These are phyloP conservation scores for Lecanicillium sp. DNA, from an alignment of 2,329 filamentous ascomycete genomes.

Conservation along the genomic window DNA sequence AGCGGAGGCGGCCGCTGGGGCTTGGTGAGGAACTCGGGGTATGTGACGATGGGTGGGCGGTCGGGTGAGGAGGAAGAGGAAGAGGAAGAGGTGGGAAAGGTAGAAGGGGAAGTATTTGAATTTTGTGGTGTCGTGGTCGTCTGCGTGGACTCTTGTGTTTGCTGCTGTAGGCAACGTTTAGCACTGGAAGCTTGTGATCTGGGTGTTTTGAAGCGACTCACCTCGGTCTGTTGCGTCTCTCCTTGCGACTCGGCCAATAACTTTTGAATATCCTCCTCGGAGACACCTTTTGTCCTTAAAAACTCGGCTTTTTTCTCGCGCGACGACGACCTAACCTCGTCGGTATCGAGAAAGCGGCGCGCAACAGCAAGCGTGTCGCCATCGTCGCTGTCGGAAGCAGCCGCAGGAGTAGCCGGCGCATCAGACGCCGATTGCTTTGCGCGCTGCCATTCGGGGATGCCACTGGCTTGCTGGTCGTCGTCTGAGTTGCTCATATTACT, in stretches of 20 bases:
- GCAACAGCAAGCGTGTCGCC: constrained; percentile 51
- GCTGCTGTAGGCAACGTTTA: not conserved
- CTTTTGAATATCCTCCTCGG: constrained; percentile 55
- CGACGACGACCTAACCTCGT: constrained; percentile 59
- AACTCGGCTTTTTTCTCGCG: constrained; percentile 69
- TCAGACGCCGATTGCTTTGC: constrained; percentile 3
- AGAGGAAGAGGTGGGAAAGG: not conserved
- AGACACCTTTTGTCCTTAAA: constrained; percentile 67
- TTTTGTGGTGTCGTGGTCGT: not conserved
- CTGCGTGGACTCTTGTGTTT: not conserved
- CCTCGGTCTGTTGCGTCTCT: not conserved
- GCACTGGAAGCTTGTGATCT: not conserved
- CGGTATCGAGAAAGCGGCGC: constrained; percentile 66
- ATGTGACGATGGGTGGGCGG: constrained; percentile 57
- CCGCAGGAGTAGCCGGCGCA: constrained; percentile 9
- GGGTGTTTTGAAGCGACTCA: constrained; percentile 10
- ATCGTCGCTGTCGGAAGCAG: constrained; percentile 12
- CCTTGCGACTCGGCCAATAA: constrained; percentile 39
- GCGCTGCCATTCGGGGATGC: constrained; percentile 25
- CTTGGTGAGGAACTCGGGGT: constrained; percentile 59
- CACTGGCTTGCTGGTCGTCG: constrained; percentile 15
- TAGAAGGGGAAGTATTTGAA: constrained; percentile 5
- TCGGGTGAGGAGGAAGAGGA: constrained; percentile 21
- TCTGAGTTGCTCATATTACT: constrained; percentile 26
- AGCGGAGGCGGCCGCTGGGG: constrained; percentile 48